These are phyloP conservation scores for Cynanchum wilfordii DNA, from an alignment of 257 asterid species.

Conservation along the genomic window DNA sequence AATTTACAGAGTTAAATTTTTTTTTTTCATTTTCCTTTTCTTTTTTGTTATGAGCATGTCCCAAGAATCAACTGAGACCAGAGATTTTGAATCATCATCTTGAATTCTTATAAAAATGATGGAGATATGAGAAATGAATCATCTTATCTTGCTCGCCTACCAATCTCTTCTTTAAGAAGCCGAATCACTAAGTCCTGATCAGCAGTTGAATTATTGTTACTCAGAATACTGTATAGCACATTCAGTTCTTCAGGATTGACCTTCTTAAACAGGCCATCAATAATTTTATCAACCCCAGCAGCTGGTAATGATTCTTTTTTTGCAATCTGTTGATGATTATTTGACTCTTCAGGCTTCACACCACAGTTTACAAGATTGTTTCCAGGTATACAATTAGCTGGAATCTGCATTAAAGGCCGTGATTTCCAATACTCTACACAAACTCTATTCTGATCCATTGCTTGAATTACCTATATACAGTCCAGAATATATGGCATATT, in stretches of 20 bases:
- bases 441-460: constrained; percentile 59
- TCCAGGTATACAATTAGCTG: constrained; percentile 35
- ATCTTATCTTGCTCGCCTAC: constrained; percentile 31
- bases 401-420: constrained; percentile 74
- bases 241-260: constrained; percentile 63
- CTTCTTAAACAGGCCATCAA: constrained; percentile 60
- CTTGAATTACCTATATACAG: constrained; percentile 66
- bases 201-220: constrained; percentile 31
- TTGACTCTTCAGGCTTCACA: constrained; percentile 40
- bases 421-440: constrained; percentile 80
- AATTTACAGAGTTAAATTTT: constrained; percentile 34
- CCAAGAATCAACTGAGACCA: constrained; percentile 16
- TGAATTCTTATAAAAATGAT: constrained; percentile 22
- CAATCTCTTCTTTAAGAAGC: constrained; percentile 60
- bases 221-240: constrained; percentile 48
- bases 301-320: constrained; percentile 17
- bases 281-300: constrained; percentile 34
- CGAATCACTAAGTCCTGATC: constrained; percentile 43
- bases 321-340: constrained; percentile 30
- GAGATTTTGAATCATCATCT: constrained; percentile 18
- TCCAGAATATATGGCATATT: not conserved
- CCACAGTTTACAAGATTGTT: constrained; percentile 21
- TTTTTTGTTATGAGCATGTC: constrained; percentile 10
- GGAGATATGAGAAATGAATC: not conserved
- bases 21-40: too few species aligned